These are phyloP conservation scores for Amanita phalloides DNA, from an alignment of 768 basidiomycete genomes.

Conservation along the genomic window DNA sequence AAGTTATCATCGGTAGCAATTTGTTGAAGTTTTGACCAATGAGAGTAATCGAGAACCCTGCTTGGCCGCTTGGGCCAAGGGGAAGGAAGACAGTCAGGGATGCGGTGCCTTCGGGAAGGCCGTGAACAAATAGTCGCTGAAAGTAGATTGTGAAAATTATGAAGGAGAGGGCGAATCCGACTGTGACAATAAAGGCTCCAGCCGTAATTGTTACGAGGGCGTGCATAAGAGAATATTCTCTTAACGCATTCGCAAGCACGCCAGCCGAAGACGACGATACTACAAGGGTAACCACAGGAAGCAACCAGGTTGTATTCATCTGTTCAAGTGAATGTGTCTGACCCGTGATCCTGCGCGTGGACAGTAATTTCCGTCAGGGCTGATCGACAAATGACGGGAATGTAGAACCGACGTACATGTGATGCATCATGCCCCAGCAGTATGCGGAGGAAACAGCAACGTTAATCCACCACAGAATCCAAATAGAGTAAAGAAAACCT, in stretches of 20 bases:
- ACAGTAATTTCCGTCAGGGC: not conserved
- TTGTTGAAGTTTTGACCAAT: conserved; percentile 38
- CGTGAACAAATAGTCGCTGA: conserved; percentile 44
- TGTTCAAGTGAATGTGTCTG: conserved; percentile 44
- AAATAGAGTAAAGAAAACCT: conserved; percentile 37
- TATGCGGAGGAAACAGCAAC: conserved; percentile 39
- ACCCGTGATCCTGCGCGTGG: conserved; percentile 33
- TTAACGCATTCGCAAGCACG: conserved; percentile 39
- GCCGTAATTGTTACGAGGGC: conserved; percentile 46
- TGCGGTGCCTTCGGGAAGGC: conserved; percentile 34
- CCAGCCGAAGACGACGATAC: conserved; percentile 32
- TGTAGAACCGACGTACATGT: conserved; percentile 40
- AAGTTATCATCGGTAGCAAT: conserved; percentile 23
- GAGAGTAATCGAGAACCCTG: conserved; percentile 44
- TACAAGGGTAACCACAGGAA: conserved; percentile 65
- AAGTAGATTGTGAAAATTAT: conserved; percentile 63
- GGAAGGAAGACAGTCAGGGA: conserved; percentile 63
- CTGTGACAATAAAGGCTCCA: conserved; percentile 41
- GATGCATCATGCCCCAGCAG: conserved; percentile 50
- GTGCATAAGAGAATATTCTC: conserved; percentile 28
- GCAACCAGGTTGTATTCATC: conserved; percentile 60
- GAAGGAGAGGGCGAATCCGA: conserved; percentile 48
- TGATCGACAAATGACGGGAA: not conserved
- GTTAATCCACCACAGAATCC: conserved; percentile 60
- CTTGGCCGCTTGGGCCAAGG: conserved; percentile 63